These are phyloP conservation scores for Echium plantagineum DNA, from an alignment of 257 asterid genomes.

Conservation along the genomic window DNA sequence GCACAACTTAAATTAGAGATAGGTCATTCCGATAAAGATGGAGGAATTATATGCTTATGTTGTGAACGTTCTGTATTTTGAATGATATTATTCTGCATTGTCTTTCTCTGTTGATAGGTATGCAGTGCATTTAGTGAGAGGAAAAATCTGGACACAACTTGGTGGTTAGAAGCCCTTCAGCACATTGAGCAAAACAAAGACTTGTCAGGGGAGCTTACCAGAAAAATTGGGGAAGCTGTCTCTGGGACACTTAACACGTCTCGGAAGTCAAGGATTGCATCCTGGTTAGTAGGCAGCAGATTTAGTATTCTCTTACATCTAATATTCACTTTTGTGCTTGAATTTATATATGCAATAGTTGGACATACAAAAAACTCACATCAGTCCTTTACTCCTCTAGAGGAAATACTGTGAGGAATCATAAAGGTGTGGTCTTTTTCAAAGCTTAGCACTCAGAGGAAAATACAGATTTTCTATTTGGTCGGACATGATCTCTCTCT, in stretches of 20 bases:
- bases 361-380: not conserved
- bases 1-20: not conserved
- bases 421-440: not conserved
- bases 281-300: constrained; percentile 45
- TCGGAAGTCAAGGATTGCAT: constrained; percentile 51
- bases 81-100: not conserved
- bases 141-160: constrained; percentile 37
- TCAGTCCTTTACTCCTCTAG: no score
- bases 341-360: not conserved
- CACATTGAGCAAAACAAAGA: constrained; percentile 67
- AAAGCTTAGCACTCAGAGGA: not conserved
- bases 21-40: not conserved
- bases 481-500: not conserved
- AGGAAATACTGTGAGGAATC: not conserved
- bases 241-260: constrained; percentile 43
- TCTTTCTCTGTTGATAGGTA: constrained; percentile 28
- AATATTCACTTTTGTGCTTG: not conserved
- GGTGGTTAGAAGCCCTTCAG: constrained; percentile 94
- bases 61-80: not conserved
- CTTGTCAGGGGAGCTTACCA: constrained; percentile 41
- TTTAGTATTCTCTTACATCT: not conserved
- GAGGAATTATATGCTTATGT: not conserved
- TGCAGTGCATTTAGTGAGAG: constrained; percentile 36
- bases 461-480: not conserved
- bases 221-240: constrained; percentile 72